Percentiles rank a stretch among this genome's conserved stretches.
Conservation (phyloP, 169 alveolate species). For the Toxoplasma gondii region DNA sequence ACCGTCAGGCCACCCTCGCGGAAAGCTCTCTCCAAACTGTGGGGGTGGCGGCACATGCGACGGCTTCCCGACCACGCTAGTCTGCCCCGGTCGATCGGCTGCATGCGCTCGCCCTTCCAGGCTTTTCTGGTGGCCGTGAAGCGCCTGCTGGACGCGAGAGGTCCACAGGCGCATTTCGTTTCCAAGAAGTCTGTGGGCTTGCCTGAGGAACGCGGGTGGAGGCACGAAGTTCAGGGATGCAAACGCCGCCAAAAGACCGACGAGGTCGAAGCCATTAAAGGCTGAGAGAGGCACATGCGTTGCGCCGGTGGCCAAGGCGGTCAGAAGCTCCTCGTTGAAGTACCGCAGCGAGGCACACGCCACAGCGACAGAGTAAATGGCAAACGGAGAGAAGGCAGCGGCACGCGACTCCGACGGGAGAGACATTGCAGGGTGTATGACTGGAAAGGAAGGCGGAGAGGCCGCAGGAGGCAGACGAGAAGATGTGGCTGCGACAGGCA, state of each 20-base stretch:
- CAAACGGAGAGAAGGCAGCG: slow-evolving; percentile 4
- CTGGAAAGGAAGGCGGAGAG: not conserved
- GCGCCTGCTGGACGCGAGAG: not conserved
- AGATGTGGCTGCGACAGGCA: not conserved
- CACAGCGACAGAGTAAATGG: not conserved
- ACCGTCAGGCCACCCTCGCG: not conserved
- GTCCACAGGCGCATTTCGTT: not conserved
- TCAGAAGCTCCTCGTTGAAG: not conserved
- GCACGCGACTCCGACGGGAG: not conserved
- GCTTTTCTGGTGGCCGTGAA: not conserved
- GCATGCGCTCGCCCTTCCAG: not conserved
- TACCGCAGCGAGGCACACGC: not conserved
- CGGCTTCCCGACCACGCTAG: not conserved
- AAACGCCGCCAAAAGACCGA: not conserved
- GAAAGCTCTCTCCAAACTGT: not conserved
- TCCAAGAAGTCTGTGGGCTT: not conserved
- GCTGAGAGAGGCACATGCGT: not conserved
- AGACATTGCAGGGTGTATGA: not conserved
- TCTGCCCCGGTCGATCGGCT: not conserved
- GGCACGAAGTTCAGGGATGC: slow-evolving; percentile 1
- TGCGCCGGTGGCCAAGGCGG: slow-evolving; percentile 1
- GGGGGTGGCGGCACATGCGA: not conserved
- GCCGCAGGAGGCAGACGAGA: slow-evolving; percentile 17
- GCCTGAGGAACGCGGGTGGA: not conserved
- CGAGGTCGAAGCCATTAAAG: slow-evolving; percentile 25